A percentile compares a stretch with the other conserved stretches of the same genome.
Conservation (phyloP, 495 filamentous ascomycete species). For the Cryomyces minteri region DNA sequence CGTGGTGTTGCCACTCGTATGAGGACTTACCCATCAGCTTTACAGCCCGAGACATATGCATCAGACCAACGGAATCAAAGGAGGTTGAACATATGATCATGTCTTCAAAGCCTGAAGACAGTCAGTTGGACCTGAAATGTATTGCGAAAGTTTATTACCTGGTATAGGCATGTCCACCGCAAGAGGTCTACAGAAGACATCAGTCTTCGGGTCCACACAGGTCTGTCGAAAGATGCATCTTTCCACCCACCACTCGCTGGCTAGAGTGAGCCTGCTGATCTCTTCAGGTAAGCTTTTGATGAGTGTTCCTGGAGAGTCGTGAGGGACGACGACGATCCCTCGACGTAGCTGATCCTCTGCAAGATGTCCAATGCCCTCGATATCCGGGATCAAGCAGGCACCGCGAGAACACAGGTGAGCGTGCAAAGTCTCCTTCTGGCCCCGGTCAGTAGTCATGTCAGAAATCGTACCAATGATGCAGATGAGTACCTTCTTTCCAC, state of each 20-base stretch:
- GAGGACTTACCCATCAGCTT: conserved; percentile 42
- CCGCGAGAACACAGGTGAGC: conserved; percentile 35
- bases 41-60: conserved; percentile 63
- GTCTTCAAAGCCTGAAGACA: conserved; percentile 33
- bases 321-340: conserved; percentile 10
- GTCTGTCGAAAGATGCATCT: conserved; percentile 58
- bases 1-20: background rate
- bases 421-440: conserved; percentile 26
- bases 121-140: background rate
- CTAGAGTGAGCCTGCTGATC: conserved; percentile 24
- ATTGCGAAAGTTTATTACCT: conserved; percentile 21
- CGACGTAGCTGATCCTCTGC: conserved; percentile 5
- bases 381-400: conserved; percentile 24
- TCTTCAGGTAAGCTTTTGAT: conserved; percentile 14
- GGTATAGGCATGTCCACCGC: conserved; percentile 39
- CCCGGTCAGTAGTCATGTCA: background rate
- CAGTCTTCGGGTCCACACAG: conserved; percentile 46
- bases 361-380: conserved; percentile 4
- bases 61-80: conserved; percentile 67
- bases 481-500: conserved; percentile 28
- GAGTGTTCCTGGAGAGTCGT: conserved; percentile 3
- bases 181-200: conserved; percentile 62
- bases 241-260: conserved; percentile 91
- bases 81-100: conserved; percentile 63
- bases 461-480: background rate